Percentiles rank a stretch among this genome's conserved stretches.
Evolutionary conservation across 2,329 filamentous ascomycete species (phyloP).

Genomic region (Penicillium sp.): DNA sequence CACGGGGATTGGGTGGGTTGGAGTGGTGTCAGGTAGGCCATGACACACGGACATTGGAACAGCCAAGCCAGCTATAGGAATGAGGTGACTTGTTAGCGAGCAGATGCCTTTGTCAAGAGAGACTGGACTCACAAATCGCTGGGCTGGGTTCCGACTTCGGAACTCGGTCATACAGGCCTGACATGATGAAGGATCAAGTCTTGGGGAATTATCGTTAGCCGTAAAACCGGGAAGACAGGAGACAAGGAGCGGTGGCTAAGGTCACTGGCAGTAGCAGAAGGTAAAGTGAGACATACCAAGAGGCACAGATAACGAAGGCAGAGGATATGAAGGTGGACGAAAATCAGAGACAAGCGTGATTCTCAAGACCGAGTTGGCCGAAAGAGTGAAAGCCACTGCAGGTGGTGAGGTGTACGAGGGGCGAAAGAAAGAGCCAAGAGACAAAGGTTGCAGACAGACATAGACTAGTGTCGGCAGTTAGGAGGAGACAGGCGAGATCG

Average conservation of each 20-base stretch:
- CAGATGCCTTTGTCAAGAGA: neutral
- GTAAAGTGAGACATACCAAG: neutral
- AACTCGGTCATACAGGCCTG: neutral
- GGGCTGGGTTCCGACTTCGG: neutral
- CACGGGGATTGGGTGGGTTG: neutral
- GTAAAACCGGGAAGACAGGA: neutral
- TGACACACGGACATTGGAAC: neutral
- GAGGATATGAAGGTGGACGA: neutral
- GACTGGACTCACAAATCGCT: neutral
- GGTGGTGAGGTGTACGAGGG: too few relatives aligned
- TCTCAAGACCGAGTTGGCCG: neutral
- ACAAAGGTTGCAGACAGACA: neutral
- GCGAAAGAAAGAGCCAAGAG: too few relatives aligned
- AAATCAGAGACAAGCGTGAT: too few relatives aligned
- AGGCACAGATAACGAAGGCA: too few relatives aligned
- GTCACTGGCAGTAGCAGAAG: too few relatives aligned
- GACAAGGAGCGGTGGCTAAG: too few relatives aligned
- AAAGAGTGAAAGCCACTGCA: neutral
- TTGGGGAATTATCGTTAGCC: neutral
- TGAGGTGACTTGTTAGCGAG: neutral
- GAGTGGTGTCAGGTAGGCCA: neutral
- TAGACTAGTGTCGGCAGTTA: too few relatives aligned
- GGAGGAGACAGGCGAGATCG: neutral
- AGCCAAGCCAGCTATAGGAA: neutral
- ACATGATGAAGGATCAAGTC: neutral